Evolutionary conservation across 441 rosid genomes (phyloP).

Genomic region (Gossypium trilobum): DNA sequence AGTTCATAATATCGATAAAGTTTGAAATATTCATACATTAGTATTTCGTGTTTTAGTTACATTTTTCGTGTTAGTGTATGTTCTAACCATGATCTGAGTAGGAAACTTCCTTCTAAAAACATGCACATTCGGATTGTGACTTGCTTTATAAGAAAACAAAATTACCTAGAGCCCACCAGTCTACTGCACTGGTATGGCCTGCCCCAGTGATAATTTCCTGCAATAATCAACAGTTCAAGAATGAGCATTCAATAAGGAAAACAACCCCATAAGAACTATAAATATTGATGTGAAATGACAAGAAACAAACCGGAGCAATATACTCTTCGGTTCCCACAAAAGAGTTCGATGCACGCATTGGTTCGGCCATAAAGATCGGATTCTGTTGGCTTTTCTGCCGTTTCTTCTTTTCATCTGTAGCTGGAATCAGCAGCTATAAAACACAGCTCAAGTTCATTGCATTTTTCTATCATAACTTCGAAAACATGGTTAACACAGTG

Average conservation of each 20-base stretch:
- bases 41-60: too few species aligned
- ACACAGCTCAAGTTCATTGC: background rate
- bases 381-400: constrained; percentile 37
- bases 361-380: constrained; percentile 89
- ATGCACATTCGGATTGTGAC: background rate
- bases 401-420: constrained; percentile 52
- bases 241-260: background rate
- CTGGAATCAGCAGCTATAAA: constrained; percentile 61
- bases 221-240: constrained; percentile 2
- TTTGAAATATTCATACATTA: too few species aligned
- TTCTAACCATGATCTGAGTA: background rate
- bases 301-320: constrained; percentile 77
- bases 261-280: constrained; percentile 37
- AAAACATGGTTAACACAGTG: background rate
- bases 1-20: too few species aligned
- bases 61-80: too few species aligned
- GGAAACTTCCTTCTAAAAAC: background rate
- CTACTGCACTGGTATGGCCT: constrained; percentile 95
- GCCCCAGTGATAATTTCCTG: constrained; percentile 88
- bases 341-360: constrained; percentile 91
- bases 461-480: background rate
- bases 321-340: constrained; percentile 98
- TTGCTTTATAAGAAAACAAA: background rate
- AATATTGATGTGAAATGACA: background rate
- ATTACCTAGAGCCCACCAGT: constrained; percentile 99